phyloP scores from a whole-genome alignment of 1,139 yeast genomes.

The Lodderomyces metapsilosis region DNA sequence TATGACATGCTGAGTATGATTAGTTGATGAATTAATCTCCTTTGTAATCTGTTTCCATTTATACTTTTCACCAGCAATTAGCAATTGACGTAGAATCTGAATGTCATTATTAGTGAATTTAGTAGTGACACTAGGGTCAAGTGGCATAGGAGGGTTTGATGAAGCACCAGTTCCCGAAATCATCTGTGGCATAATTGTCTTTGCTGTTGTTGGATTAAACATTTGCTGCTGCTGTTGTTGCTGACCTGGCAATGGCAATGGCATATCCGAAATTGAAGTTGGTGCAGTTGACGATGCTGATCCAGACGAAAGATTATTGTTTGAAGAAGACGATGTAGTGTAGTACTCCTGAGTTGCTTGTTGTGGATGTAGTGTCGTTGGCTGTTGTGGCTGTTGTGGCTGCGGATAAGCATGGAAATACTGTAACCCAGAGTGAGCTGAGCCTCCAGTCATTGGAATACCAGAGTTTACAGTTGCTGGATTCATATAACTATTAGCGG shows the following conservation, averaged over 20 bases:
- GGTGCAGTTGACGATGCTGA: slow-evolving; percentile 3
- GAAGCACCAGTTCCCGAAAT: slow-evolving; percentile 16
- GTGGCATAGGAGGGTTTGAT: slow-evolving; percentile 11
- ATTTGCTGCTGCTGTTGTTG: slow-evolving; percentile 1
- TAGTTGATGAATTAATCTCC: slow-evolving; percentile 30
- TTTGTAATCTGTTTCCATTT: slow-evolving; percentile 50
- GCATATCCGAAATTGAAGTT: neutral
- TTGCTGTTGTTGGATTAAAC: neutral
- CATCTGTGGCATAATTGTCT: slow-evolving; percentile 7
- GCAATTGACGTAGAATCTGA: slow-evolving; percentile 37
- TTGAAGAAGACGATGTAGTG: neutral
- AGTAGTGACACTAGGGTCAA: slow-evolving; percentile 14
- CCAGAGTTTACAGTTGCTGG: neutral
- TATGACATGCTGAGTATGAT: slow-evolving; percentile 16
- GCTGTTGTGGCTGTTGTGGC: neutral
- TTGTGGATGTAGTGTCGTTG: neutral
- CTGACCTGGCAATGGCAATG: neutral
- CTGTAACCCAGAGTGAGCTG: neutral
- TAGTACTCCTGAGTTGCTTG: slow-evolving; percentile 1
- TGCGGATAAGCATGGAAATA: neutral
- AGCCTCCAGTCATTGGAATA: neutral
- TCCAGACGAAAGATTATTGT: neutral
- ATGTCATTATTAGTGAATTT: slow-evolving; percentile 40
- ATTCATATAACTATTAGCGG: neutral
- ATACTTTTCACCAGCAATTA: slow-evolving; percentile 43